These are phyloP conservation scores for Parascedosporium putredinis DNA, from an alignment of 2,329 filamentous ascomycete species.

Conservation along the genomic window DNA sequence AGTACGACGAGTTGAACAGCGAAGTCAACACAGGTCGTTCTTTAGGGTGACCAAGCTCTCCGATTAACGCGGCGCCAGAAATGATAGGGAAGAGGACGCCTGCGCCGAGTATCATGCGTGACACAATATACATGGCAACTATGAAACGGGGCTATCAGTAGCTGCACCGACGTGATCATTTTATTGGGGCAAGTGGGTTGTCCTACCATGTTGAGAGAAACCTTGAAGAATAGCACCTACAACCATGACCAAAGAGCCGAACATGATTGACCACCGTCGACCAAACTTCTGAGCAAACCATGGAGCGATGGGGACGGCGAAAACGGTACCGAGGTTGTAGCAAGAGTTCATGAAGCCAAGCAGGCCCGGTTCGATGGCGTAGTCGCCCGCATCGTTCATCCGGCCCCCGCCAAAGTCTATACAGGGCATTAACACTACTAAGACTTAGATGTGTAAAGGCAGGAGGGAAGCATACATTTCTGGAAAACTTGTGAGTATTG, in stretches of 20 bases:
- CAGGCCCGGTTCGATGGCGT: conserved; percentile 16
- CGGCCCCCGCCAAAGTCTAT: background rate
- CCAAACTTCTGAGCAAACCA: conserved; percentile 44
- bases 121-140: conserved; percentile 50
- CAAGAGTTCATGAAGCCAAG: conserved; percentile 47
- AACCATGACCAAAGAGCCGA: conserved; percentile 43
- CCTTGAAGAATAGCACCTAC: conserved; percentile 45
- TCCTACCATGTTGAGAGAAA: conserved; percentile 26
- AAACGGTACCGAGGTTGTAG: conserved; percentile 49
- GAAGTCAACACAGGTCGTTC: conserved; percentile 49
- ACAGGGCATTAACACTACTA: background rate
- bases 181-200: background rate
- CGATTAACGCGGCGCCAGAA: conserved; percentile 45
- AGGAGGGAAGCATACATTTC: conserved; percentile 21
- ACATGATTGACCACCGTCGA: conserved; percentile 44
- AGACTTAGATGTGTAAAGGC: background rate
- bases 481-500: conserved; percentile 28
- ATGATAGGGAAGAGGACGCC: conserved; percentile 53
- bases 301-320: conserved; percentile 47
- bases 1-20: conserved; percentile 49
- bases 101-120: conserved; percentile 48
- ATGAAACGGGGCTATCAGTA: conserved; percentile 20
- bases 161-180: background rate
- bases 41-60: conserved; percentile 50
- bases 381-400: background rate